phyloP scores from a whole-genome alignment of 2,329 filamentous ascomycete genomes.

The Colletotrichum lini region DNA sequence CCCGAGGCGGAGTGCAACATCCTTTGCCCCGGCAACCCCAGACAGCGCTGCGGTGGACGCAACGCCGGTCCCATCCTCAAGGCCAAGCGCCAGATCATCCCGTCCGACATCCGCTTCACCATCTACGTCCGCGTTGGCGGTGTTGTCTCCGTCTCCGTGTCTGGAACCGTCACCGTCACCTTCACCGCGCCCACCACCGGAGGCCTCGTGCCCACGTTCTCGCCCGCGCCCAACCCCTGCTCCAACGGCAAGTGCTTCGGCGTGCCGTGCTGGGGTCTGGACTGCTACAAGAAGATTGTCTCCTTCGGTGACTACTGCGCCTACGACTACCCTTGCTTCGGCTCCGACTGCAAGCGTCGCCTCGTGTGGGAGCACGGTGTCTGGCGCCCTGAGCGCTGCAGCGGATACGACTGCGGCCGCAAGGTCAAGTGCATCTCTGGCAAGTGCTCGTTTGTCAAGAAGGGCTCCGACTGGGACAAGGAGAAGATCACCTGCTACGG shows the following conservation, averaged over 20 bases:
- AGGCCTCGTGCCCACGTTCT: no score
- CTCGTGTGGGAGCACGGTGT: constrained; percentile 41
- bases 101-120: constrained; percentile 30
- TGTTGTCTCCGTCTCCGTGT: neutral
- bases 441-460: constrained; percentile 24
- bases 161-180: neutral
- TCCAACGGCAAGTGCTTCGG: constrained; percentile 8
- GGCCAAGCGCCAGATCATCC: constrained; percentile 15
- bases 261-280: constrained; percentile 43
- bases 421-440: constrained; percentile 37
- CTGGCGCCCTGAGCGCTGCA: constrained; percentile 36
- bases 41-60: constrained; percentile 60
- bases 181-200: no score
- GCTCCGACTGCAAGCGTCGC: constrained; percentile 40
- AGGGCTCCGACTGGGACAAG: constrained; percentile 33
- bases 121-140: constrained; percentile 27
- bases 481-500: constrained; percentile 39
- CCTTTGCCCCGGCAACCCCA: constrained; percentile 57
- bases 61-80: no score
- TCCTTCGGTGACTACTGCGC: constrained; percentile 53
- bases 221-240: no score
- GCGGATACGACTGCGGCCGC: constrained; percentile 33
- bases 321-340: constrained; percentile 49
- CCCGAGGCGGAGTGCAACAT: constrained; percentile 50
- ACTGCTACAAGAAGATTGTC: constrained; percentile 50